phyloP scores from a whole-genome alignment of 345 rosid species.

The Sonneratia alba region DNA sequence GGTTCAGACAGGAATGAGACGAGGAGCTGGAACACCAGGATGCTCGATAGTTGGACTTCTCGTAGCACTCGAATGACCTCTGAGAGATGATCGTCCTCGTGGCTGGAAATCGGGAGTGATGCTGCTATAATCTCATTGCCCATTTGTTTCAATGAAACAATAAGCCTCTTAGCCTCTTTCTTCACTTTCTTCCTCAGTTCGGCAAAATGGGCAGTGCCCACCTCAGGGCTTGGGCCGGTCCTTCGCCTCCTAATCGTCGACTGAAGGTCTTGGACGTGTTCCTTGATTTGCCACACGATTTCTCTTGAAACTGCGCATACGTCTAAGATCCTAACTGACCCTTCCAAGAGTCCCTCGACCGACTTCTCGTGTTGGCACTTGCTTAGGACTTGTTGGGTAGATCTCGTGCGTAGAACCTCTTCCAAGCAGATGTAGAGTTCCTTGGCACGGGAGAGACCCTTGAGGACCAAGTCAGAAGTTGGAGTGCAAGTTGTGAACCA shows the following conservation, averaged over 20 bases:
- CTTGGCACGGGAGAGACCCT: constrained; percentile 30
- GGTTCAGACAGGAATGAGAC: constrained; percentile 31
- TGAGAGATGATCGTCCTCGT: constrained; percentile 23
- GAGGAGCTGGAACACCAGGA: constrained; percentile 36
- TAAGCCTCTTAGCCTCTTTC: constrained; percentile 39
- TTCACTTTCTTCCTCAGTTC: constrained; percentile 44
- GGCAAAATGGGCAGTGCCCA: constrained; percentile 15
- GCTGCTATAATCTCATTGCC: constrained; percentile 14
- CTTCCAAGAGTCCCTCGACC: constrained; percentile 47
- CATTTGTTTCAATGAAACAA: constrained; percentile 40
- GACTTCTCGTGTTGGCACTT: constrained; percentile 23
- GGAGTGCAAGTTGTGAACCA: constrained; percentile 16
- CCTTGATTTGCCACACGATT: constrained; percentile 34
- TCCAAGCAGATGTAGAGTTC: constrained; percentile 36
- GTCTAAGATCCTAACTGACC: constrained; percentile 50
- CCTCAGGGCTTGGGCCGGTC: constrained; percentile 28
- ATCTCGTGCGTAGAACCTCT: constrained; percentile 45
- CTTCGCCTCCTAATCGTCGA: constrained; percentile 52
- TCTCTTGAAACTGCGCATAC: constrained; percentile 49
- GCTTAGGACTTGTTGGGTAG: constrained; percentile 39
- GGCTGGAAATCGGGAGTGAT: constrained; percentile 16
- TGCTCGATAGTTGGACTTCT: constrained; percentile 26
- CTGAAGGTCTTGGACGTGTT: constrained; percentile 45
- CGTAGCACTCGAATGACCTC: constrained; percentile 31
- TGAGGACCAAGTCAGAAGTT: constrained; percentile 22